Conservation (phyloP, 75 land plant genomes). For the Pseudotsuga menziesii region DNA sequence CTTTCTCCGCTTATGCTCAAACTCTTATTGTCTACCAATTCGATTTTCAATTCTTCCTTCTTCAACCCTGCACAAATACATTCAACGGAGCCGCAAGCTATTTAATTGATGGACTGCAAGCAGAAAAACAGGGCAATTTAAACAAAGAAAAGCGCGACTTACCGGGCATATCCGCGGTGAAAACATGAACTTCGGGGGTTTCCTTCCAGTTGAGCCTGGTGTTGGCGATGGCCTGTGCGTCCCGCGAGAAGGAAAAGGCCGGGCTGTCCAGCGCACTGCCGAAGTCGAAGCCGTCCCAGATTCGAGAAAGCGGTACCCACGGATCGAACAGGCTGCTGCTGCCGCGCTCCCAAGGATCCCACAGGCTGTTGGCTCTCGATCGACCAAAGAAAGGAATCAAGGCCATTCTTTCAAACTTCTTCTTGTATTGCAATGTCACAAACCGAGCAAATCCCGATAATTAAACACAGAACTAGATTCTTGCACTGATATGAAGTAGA, state of each 20-base stretch:
- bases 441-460: no score
- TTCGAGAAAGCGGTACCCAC: background rate
- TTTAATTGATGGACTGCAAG: background rate
- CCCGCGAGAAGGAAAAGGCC: background rate
- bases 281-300: background rate
- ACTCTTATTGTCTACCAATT: constrained; percentile 22
- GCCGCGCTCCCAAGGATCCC: background rate
- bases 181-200: constrained; percentile 16
- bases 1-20: constrained; percentile 11
- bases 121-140: background rate
- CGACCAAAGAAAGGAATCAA: background rate
- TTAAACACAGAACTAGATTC: no score
- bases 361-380: background rate
- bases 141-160: no score
- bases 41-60: constrained; percentile 23
- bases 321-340: background rate
- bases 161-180: constrained; percentile 52
- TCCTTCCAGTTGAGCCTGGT: constrained; percentile 39
- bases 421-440: no score
- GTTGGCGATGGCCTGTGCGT: constrained; percentile 28
- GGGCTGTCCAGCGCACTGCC: background rate
- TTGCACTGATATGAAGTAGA: no score
- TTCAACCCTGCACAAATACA: constrained; percentile 5
- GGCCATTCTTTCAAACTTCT: background rate
- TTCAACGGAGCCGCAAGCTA: background rate